Base-by-base conservation (phyloP, 352 stramenopile species). In the Plasmopara viticola region DNA sequence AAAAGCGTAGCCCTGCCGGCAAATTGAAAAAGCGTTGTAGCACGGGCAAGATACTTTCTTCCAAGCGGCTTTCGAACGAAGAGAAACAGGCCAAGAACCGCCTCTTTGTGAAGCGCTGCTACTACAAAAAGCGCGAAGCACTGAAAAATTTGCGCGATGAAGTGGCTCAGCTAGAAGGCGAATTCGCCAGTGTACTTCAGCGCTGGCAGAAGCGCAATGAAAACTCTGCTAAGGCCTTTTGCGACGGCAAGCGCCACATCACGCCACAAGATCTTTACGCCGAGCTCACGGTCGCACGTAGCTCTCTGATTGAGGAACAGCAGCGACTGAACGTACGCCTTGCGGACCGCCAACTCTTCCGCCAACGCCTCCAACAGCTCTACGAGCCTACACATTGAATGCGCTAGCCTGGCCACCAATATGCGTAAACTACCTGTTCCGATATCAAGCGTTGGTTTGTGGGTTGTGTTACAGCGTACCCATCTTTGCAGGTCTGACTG, bases 51-150 rank as follows among this genome's bases (percentile, higher is more conserved):
- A 51, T 57, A 29, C 44, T 62, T 10, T 46, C 59, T 15, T 47
- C 59, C 37, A 72, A 66, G 55, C 64, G 64, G 20, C 54, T 75
- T 25, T 74, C 69, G 1, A 78, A 79, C 47, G 63, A 76, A 17
- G 65, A 78, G 41, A 73, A 79, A 46, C 77, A 75, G n/a, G 70
- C 70, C 20, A 84, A 82, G 54, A 79, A 86, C 53, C 75, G 78
- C 28, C 72, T 86, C 45, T 79, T 86, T 59, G 78, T 86, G 60
- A 86, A 86, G 62, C 72, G 74, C 25, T 86, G 75, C 62, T 89
- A 89, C 76, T 89, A 89, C 72, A 86, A 86, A 59, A 86, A 86
- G 48, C 70, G 77, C 31, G 66, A 75, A 48, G 54, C 62, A 35
- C 66, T 75, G 29, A 72, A 72, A 45, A 67, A 49, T 47, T 51